Conservation (phyloP, 1,284 basidiomycete species). For the Ustilago esculenta region DNA sequence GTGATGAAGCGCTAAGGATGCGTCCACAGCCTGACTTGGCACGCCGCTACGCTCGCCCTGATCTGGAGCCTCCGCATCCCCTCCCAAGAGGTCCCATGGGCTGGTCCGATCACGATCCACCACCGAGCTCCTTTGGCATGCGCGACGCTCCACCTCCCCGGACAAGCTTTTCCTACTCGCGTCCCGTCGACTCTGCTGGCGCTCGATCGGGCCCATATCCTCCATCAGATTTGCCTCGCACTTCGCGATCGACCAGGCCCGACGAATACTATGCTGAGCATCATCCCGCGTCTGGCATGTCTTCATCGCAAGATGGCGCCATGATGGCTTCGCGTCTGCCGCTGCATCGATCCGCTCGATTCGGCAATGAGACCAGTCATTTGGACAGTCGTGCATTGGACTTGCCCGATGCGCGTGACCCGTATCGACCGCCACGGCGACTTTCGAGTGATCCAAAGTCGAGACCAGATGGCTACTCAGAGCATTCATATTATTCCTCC, state of each 20-base stretch:
- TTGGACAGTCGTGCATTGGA: conserved; percentile 7
- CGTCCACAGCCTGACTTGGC: conserved; percentile 11
- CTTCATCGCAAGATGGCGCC: conserved; percentile 3
- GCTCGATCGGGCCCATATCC: conserved; percentile 15
- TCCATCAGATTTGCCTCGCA: conserved; percentile 23
- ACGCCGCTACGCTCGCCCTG: conserved; percentile 18
- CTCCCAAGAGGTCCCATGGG: background rate
- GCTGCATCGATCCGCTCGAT: conserved; percentile 9
- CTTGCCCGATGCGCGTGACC: conserved; percentile 9
- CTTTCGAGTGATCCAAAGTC: conserved; percentile 15
- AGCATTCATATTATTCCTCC: conserved; percentile 9
- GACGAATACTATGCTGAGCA: conserved; percentile 23
- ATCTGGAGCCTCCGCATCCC: conserved; percentile 9
- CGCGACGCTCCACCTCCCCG: conserved; percentile 12
- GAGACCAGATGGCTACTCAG: conserved; percentile 17
- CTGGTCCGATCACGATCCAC: conserved; percentile 18
- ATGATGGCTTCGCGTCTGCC: conserved; percentile 11
- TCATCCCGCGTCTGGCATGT: background rate
- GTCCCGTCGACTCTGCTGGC: conserved; percentile 1
- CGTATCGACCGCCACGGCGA: conserved; percentile 8
- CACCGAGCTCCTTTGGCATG: background rate
- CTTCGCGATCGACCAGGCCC: conserved; percentile 9
- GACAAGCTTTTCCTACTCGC: conserved; percentile 1
- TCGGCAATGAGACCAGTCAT: background rate
- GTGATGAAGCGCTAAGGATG: conserved; percentile 17